Evolutionary conservation across 1,284 basidiomycete genomes (phyloP).

Genomic region (Inonotus hispidus): DNA sequence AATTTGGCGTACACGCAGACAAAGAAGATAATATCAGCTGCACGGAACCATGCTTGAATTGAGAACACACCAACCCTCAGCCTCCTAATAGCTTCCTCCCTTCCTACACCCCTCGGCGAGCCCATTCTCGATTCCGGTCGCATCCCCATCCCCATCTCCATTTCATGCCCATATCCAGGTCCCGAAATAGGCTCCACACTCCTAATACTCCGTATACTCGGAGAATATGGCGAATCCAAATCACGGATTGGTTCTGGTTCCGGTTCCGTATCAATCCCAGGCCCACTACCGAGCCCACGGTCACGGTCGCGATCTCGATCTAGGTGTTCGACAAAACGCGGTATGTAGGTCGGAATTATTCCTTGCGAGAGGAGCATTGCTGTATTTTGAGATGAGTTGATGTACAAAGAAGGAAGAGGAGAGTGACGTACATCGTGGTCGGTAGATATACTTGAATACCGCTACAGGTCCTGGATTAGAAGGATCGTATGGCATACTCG

Average conservation of each 20-base stretch:
- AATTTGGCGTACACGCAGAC: too few relatives aligned
- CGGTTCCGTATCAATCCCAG: background rate
- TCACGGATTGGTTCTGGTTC: background rate
- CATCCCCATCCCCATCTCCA: background rate
- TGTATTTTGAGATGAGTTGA: background rate
- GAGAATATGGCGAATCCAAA: background rate
- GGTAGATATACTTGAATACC: constrained; percentile 15
- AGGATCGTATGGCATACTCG: constrained; percentile 11
- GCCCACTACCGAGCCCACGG: too few relatives aligned
- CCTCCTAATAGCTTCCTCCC: constrained; percentile 6
- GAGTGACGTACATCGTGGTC: constrained; percentile 7
- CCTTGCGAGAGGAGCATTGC: constrained; percentile 16
- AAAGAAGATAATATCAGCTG: too few relatives aligned
- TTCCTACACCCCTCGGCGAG: constrained; percentile 3
- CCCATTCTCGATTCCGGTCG: background rate
- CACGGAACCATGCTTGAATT: background rate
- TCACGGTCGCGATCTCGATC: background rate
- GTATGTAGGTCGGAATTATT: constrained; percentile 12
- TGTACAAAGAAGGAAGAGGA: background rate
- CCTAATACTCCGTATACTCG: background rate
- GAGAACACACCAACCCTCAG: background rate
- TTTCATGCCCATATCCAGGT: background rate
- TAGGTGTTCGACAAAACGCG: constrained; percentile 9
- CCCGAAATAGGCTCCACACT: background rate
- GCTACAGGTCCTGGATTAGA: constrained; percentile 11